phyloP scores from a whole-genome alignment of 176 grass and related monocot species.

The Melocanna baccifera region DNA sequence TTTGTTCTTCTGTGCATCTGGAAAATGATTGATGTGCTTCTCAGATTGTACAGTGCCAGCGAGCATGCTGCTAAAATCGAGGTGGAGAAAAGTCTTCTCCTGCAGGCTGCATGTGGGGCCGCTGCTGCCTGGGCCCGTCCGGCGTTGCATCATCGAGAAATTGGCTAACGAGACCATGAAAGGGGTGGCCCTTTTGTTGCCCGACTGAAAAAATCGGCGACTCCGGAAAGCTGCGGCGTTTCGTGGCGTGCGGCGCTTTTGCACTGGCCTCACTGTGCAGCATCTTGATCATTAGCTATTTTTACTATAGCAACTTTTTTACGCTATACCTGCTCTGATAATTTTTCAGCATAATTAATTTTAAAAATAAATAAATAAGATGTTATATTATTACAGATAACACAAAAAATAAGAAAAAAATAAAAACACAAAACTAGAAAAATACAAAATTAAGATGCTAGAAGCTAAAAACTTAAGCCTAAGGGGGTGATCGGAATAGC shows the following conservation, averaged over 20 bases:
- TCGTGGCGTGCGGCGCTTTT: constrained; percentile 17
- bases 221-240: background rate
- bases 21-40: too few relatives aligned
- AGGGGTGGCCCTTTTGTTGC: background rate
- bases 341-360: too few relatives aligned
- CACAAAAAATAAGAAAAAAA: too few relatives aligned
- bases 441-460: too few relatives aligned
- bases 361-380: too few relatives aligned
- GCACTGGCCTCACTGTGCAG: background rate
- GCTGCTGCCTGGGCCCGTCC: background rate
- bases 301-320: too few relatives aligned
- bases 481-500: too few relatives aligned
- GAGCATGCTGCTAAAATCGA: background rate
- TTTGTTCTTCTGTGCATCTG: too few relatives aligned
- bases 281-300: background rate
- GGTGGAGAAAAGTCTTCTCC: background rate
- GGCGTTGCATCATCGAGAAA: background rate
- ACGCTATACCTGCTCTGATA: too few relatives aligned
- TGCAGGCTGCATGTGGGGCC: background rate
- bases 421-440: too few relatives aligned
- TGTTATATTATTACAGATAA: too few relatives aligned
- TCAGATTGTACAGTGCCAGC: background rate
- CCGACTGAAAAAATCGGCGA: background rate
- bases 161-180: background rate
- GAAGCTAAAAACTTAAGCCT: too few relatives aligned